Conservation (phyloP, 441 rosid species). For the Eutrema salsugineum region DNA sequence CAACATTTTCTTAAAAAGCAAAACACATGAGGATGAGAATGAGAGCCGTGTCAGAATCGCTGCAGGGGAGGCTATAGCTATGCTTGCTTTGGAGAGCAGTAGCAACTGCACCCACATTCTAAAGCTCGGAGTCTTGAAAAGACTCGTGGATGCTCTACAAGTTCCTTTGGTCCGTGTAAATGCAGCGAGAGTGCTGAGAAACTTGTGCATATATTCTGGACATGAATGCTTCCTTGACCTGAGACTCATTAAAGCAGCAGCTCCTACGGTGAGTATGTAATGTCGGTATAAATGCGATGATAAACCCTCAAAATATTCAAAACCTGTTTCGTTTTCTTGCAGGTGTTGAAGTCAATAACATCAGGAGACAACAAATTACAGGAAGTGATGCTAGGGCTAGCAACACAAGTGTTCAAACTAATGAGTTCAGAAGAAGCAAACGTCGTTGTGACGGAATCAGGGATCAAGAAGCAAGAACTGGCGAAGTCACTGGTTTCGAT, state of each 20-base stretch:
- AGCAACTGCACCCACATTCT: conserved; percentile 66
- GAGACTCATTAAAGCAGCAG: conserved; percentile 49
- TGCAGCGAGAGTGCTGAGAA: conserved; percentile 77
- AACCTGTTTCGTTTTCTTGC: conserved; percentile 11
- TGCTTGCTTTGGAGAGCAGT: conserved; percentile 78
- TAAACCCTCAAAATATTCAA: background rate
- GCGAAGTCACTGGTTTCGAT: conserved; percentile 43
- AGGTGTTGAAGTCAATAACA: conserved; percentile 67
- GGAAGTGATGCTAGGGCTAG: conserved; percentile 93
- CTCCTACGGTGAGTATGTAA: conserved; percentile 56
- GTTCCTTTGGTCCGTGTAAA: conserved; percentile 50
- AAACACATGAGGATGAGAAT: conserved; percentile 17
- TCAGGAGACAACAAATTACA: conserved; percentile 59
- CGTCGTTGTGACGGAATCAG: conserved; percentile 39
- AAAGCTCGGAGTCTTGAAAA: conserved; percentile 44
- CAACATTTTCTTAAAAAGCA: conserved; percentile 65
- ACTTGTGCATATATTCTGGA: conserved; percentile 58
- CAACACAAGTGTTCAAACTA: conserved; percentile 60
- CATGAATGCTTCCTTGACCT: conserved; percentile 45
- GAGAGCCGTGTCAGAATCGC: conserved; percentile 53
- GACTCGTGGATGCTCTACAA: conserved; percentile 57
- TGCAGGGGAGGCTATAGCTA: conserved; percentile 91
- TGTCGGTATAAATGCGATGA: background rate
- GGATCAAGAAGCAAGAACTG: conserved; percentile 47
- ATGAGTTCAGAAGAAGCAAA: conserved; percentile 52